Conservation (phyloP, 192 early-diverging fungal species). For the Entomortierella parvispora region DNA sequence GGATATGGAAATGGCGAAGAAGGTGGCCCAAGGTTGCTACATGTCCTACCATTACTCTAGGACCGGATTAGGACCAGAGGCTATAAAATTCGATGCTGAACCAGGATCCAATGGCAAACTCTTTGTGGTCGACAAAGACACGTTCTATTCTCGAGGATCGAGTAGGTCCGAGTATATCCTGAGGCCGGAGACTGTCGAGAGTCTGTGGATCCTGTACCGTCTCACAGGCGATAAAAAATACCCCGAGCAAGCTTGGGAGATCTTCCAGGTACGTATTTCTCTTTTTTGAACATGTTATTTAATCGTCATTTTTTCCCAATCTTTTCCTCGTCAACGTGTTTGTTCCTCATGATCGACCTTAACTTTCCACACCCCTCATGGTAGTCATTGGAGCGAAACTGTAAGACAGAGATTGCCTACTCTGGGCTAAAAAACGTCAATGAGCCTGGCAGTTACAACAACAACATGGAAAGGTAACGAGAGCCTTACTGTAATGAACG, state of each 20-base stretch:
- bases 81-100: constrained; percentile 31
- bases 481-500: background rate
- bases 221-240: constrained; percentile 74
- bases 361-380: background rate
- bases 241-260: constrained; percentile 76
- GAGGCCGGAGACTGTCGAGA: constrained; percentile 76
- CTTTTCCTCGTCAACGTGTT: background rate
- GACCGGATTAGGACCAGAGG: constrained; percentile 65
- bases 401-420: constrained; percentile 60
- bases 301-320: too few relatives aligned
- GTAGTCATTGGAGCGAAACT: constrained; percentile 58
- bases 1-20: constrained; percentile 46
- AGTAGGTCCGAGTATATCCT: constrained; percentile 51
- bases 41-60: constrained; percentile 52
- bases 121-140: constrained; percentile 8
- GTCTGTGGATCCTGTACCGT: constrained; percentile 78
- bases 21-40: constrained; percentile 61
- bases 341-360: background rate
- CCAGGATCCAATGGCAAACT: background rate
- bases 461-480: constrained; percentile 65
- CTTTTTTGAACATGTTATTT: background rate
- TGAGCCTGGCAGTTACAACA: constrained; percentile 32
- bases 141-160: constrained; percentile 14
- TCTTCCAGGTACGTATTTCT: constrained; percentile 66
- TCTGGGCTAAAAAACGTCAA: constrained; percentile 59